A percentile compares a stretch with the other conserved stretches of the same genome.
phyloP scores from a whole-genome alignment of 2,329 filamentous ascomycete genomes.

The Penicillium brasilianum region DNA sequence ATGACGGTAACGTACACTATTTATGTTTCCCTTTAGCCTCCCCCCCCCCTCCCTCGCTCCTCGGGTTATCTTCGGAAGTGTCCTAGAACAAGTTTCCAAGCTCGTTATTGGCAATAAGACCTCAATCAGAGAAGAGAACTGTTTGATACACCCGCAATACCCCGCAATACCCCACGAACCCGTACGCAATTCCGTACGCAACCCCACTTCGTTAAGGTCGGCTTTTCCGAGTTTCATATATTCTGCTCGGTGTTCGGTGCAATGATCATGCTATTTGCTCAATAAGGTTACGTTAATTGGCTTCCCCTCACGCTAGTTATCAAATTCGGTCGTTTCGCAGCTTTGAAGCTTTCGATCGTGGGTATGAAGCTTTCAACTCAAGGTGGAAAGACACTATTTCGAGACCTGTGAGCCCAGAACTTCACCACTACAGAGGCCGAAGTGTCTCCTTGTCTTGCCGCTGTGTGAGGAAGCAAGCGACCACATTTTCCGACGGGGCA shows the following conservation, averaged over 20 bases:
- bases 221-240: background rate
- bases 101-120: background rate
- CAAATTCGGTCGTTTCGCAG: background rate
- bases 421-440: background rate
- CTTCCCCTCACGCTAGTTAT: background rate
- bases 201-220: background rate
- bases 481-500: too few relatives aligned
- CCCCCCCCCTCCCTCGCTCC: too few relatives aligned
- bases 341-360: background rate
- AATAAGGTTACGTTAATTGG: background rate
- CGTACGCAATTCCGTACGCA: too few relatives aligned
- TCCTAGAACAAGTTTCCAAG: background rate
- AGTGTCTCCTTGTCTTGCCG: background rate
- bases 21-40: background rate
- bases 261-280: background rate
- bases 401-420: background rate
- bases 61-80: background rate
- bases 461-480: background rate
- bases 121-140: background rate
- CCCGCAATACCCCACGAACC: too few relatives aligned
- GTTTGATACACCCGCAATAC: background rate
- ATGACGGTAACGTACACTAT: background rate
- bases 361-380: background rate
- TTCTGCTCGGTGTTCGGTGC: background rate
- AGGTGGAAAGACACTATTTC: background rate